Evolutionary conservation across 495 filamentous ascomycete genomes (phyloP).

Genomic region (Daldinia childiae): DNA sequence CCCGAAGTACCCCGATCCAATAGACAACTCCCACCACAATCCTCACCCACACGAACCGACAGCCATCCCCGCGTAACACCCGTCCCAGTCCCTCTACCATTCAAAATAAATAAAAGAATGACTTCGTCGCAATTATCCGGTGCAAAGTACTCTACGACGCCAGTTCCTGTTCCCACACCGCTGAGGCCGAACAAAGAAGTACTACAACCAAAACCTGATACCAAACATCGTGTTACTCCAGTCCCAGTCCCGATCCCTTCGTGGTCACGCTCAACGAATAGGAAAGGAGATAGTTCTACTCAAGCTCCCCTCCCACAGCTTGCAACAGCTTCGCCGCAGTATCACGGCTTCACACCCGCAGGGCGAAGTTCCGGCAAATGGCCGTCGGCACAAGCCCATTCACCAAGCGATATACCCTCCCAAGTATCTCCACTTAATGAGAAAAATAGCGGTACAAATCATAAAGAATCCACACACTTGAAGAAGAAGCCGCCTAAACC

Average conservation of each 20-base stretch:
- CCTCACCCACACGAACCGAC: conserved; percentile 2
- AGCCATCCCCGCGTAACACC: conserved; percentile 18
- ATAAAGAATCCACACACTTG: background rate
- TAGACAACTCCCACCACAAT: conserved; percentile 15
- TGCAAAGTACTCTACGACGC: conserved; percentile 3
- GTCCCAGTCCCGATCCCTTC: conserved; percentile 33
- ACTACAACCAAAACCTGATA: conserved; percentile 1
- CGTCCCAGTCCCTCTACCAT: conserved; percentile 29
- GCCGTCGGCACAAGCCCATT: conserved; percentile 2
- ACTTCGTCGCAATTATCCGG: background rate
- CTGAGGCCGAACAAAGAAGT: conserved; percentile 5
- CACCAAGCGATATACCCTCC: background rate
- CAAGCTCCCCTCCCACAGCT: conserved; percentile 6
- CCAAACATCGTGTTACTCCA: conserved; percentile 22
- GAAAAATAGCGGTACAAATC: background rate
- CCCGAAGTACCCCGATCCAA: conserved; percentile 30
- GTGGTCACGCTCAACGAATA: conserved; percentile 3
- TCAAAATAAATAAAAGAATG: background rate
- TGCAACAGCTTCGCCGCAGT: background rate
- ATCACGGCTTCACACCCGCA: conserved; percentile 38
- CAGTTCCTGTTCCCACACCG: conserved; percentile 11
- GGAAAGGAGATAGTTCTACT: background rate
- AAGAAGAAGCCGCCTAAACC: conserved; percentile 12
- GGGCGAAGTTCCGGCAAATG: conserved; percentile 25
- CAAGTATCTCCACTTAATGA: background rate